These are phyloP conservation scores for Candida sakaeoensis DNA, from an alignment of 805 yeast genomes.

Conservation along the genomic window DNA sequence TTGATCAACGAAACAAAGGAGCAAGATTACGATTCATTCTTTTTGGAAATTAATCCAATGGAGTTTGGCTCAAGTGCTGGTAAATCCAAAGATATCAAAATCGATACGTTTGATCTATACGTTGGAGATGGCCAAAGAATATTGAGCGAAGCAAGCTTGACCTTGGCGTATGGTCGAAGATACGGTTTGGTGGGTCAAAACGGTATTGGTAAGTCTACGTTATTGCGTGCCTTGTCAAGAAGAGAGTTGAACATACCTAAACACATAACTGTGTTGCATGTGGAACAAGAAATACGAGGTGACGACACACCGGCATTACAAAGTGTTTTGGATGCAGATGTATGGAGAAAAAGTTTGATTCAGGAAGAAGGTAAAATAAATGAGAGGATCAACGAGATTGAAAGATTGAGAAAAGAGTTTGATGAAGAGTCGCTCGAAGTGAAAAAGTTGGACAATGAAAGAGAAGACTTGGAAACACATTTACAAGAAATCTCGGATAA, in stretches of 20 bases:
- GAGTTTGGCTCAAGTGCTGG: slow-evolving; percentile 84
- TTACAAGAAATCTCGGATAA: slow-evolving; percentile 78
- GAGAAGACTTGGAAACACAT: slow-evolving; percentile 77
- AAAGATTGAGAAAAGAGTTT: slow-evolving; percentile 61
- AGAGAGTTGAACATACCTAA: slow-evolving; percentile 93
- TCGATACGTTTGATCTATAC: slow-evolving; percentile 88
- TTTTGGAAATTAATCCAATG: slow-evolving; percentile 90
- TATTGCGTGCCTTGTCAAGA: slow-evolving; percentile 84
- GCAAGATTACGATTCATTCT: slow-evolving; percentile 90
- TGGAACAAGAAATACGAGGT: slow-evolving; percentile 95
- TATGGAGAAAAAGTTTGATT: slow-evolving; percentile 90
- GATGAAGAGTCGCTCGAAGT: slow-evolving; percentile 75
- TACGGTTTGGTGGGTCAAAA: slow-evolving; percentile 98
- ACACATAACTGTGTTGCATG: slow-evolving; percentile 93
- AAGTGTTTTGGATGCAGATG: slow-evolving; percentile 98
- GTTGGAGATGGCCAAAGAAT: slow-evolving; percentile 96
- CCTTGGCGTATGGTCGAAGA: slow-evolving; percentile 87
- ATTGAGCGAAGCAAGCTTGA: slow-evolving; percentile 78
- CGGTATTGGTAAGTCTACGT: slow-evolving; percentile 98
- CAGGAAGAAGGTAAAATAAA: slow-evolving; percentile 71
- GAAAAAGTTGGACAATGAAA: slow-evolving; percentile 81
- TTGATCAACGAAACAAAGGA: slow-evolving; percentile 60
- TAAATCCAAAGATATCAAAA: slow-evolving; percentile 92
- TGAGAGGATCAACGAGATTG: slow-evolving; percentile 74
- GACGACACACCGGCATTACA: slow-evolving; percentile 89